These are phyloP conservation scores for Quercus rubra DNA, from an alignment of 306 rosid genomes.

Conservation along the genomic window DNA sequence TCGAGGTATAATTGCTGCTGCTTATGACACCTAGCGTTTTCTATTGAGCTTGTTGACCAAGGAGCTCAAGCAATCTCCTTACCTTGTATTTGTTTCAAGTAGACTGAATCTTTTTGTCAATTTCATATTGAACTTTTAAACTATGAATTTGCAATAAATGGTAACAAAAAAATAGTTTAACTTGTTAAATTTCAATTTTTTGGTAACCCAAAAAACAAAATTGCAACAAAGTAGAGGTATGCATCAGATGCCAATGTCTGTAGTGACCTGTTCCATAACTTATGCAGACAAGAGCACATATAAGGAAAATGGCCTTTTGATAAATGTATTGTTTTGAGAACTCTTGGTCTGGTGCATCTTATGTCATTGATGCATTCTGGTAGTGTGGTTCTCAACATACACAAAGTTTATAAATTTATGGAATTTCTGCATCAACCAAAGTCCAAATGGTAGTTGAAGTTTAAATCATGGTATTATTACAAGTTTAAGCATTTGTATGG, in stretches of 20 bases:
- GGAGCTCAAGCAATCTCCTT: background rate
- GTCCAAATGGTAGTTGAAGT: background rate
- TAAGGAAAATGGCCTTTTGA: background rate
- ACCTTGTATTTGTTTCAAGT: background rate
- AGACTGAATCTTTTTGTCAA: background rate
- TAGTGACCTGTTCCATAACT: background rate
- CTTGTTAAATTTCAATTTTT: no score
- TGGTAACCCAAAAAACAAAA: no score
- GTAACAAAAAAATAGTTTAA: no score
- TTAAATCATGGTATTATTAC: background rate
- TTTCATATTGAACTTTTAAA: background rate
- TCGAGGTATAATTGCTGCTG: slow-evolving; percentile 45
- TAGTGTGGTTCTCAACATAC: background rate
- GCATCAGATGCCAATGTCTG: background rate
- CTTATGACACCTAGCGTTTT: slow-evolving; percentile 3
- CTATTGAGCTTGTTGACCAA: background rate
- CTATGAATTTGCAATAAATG: background rate
- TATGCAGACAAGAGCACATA: background rate
- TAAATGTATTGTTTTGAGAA: background rate
- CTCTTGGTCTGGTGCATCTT: background rate
- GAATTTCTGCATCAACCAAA: background rate
- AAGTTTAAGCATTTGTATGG: background rate
- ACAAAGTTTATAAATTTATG: background rate
- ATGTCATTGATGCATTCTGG: background rate
- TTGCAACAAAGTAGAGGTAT: background rate